phyloP scores from a whole-genome alignment of 2,329 filamentous ascomycete species.

The Diaporthe caulivora region DNA sequence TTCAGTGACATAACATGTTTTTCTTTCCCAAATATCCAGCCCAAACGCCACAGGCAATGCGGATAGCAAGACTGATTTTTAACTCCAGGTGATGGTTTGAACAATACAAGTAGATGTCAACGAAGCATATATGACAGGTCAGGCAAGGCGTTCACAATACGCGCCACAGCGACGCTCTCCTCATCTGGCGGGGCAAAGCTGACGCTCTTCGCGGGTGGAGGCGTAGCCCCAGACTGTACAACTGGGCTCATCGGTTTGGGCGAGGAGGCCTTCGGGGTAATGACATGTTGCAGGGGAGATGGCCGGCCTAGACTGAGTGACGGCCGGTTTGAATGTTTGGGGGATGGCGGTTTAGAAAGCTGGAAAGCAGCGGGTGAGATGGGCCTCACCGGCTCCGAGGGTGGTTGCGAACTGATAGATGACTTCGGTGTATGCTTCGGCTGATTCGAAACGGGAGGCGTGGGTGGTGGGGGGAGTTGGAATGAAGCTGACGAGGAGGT shows the following conservation, averaged over 20 bases:
- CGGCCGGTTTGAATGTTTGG: conserved; percentile 32
- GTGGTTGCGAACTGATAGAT: conserved; percentile 20
- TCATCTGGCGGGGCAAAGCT: conserved; percentile 32
- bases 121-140: conserved; percentile 52
- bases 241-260: conserved; percentile 23
- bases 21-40: not conserved
- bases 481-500: conserved; percentile 20
- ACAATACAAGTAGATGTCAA: conserved; percentile 38
- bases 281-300: conserved; percentile 35
- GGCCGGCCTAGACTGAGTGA: conserved; percentile 35
- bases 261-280: conserved; percentile 26
- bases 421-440: conserved; percentile 33
- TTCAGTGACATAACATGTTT: not conserved
- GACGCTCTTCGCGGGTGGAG: conserved; percentile 6
- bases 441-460: conserved; percentile 8
- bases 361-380: conserved; percentile 30
- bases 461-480: conserved; percentile 22
- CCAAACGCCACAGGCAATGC: conserved; percentile 38
- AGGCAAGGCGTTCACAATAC: conserved; percentile 46
- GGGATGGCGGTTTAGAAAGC: conserved; percentile 20
- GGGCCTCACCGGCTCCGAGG: not conserved
- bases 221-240: not conserved
- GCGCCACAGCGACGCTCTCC: conserved; percentile 39
- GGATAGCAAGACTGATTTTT: conserved; percentile 2
- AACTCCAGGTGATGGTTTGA: conserved; percentile 1